phyloP scores from a whole-genome alignment of 768 basidiomycete species.

The Boletus speciosus region DNA sequence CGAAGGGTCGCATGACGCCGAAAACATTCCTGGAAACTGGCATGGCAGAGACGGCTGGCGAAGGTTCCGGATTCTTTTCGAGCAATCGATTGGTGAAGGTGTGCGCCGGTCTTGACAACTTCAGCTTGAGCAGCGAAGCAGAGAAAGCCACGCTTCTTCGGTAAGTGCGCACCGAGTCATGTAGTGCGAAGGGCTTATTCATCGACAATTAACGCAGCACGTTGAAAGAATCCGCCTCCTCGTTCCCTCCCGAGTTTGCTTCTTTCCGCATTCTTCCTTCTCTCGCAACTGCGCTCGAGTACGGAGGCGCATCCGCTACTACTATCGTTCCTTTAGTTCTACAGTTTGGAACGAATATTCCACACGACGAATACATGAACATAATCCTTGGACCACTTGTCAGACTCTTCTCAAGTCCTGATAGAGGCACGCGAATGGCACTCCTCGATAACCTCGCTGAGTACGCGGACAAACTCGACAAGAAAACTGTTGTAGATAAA shows the following conservation, averaged over 20 bases:
- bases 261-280: conserved; percentile 86
- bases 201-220: conserved; percentile 41
- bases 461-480: conserved; percentile 85
- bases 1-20: conserved; percentile 71
- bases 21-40: conserved; percentile 78
- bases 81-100: conserved; percentile 81
- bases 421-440: conserved; percentile 92
- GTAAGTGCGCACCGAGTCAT: conserved; percentile 33
- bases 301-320: conserved; percentile 71
- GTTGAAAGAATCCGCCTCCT: conserved; percentile 73
- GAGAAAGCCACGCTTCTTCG: conserved; percentile 75
- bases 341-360: conserved; percentile 68
- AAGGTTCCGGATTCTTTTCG: conserved; percentile 73
- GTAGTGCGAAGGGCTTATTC: background rate
- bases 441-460: conserved; percentile 81
- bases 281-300: conserved; percentile 72
- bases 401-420: conserved; percentile 83
- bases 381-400: conserved; percentile 74
- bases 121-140: conserved; percentile 72
- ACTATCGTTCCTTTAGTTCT: conserved; percentile 82
- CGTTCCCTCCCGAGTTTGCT: conserved; percentile 84
- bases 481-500: conserved; percentile 78
- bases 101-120: conserved; percentile 81
- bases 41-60: conserved; percentile 59
- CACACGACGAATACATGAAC: conserved; percentile 66